Conservation (phyloP, 1,284 basidiomycete species). For the Hemileia vastatrix region DNA sequence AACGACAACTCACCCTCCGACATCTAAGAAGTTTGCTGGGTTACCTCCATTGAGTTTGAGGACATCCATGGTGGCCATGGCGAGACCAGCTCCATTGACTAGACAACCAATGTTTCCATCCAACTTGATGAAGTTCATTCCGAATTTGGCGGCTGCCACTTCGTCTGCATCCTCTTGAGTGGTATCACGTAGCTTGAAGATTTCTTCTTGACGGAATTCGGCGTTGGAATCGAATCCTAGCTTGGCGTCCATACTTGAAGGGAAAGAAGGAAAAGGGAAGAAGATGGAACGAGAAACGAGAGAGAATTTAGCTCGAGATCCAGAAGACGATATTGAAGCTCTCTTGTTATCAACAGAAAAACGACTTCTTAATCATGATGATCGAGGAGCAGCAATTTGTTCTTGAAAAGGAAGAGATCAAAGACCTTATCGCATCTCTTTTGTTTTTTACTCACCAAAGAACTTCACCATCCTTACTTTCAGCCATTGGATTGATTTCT, state of each 20-base stretch:
- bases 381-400: not conserved
- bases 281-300: no score
- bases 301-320: not conserved
- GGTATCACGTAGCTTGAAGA: slow-evolving; percentile 39
- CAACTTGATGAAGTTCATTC: slow-evolving; percentile 45
- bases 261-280: not conserved
- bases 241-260: slow-evolving; percentile 41
- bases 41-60: slow-evolving; percentile 34
- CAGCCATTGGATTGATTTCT: slow-evolving; percentile 44
- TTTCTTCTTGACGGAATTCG: slow-evolving; percentile 41
- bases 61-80: slow-evolving; percentile 44
- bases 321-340: not conserved
- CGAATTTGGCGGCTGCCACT: slow-evolving; percentile 42
- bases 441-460: slow-evolving; percentile 27
- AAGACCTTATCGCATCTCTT: not conserved
- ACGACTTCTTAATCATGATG: not conserved
- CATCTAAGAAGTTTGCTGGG: slow-evolving; percentile 45
- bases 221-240: slow-evolving; percentile 44
- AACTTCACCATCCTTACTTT: slow-evolving; percentile 42
- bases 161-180: slow-evolving; percentile 42
- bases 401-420: not conserved
- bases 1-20: slow-evolving; percentile 24
- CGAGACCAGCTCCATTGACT: slow-evolving; percentile 44
- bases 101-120: slow-evolving; percentile 44
- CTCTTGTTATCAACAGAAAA: not conserved